Evolutionary conservation across 2,329 filamentous ascomycete genomes (phyloP), one percentile per base, ranked within the genome.

Genomic region (Colletotrichum zoysiae): DNA sequence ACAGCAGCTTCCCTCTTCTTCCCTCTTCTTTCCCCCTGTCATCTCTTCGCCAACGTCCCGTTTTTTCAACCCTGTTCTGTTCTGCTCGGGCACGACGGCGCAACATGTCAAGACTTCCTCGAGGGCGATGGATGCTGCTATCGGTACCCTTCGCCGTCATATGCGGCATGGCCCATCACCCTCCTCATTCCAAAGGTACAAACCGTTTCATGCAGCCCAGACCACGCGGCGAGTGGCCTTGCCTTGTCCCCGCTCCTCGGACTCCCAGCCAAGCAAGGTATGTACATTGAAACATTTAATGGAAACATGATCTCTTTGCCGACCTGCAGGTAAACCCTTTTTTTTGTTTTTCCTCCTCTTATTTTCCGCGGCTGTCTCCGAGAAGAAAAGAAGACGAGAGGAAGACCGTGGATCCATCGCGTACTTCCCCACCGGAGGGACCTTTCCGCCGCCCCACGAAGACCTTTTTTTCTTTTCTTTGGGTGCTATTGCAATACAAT

Each of bases 181-280:
- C 57, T 71, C 58, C 35, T 30, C 65, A 51, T 58, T 63, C 46
- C 46, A 11, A 38, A 38, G 65, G 68, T 64, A 50, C 59, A 44
- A n/a, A 53, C 51, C 69, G 65, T 63, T 71, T 68, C 65, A 68
- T 71, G 69, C 65, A 68, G 65, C 65, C 69, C 69, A 60, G 53
- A 59, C 69, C 51, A 58, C 35, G 38, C 53, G 65, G 69, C 53
- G 58, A 35, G 48, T 9, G 58, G 46, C 23, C 48, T 56, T 46
- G 46, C 23, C 48, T 56, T 46, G 55, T 69, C 69, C 59, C 69
- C 65, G 65, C 69, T 71, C 53, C 65, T 59, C 23, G 59, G 65
- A 55, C 56, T 60, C 60, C 9, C 33, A 69, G 40, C 44, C 69
- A 61, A 59, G 65, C 46, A 48, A 48, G 58, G 44, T 30, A 30